A percentile compares a stretch with the other conserved stretches of the same genome.
Evolutionary conservation across 202 grass and related monocot species (phyloP).

Genomic region (Digitaria exilis): DNA sequence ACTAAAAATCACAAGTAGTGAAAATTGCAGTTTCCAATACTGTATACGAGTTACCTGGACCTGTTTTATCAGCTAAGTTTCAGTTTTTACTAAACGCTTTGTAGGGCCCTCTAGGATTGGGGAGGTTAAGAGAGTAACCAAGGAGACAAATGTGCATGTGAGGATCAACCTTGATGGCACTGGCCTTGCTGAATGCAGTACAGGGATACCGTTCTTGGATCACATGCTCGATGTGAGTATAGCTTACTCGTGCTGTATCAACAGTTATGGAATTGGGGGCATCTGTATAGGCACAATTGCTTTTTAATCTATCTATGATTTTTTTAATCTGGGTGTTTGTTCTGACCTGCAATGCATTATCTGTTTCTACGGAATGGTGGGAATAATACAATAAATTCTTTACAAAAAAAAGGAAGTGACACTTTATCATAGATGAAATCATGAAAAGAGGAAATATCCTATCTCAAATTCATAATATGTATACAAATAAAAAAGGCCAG

Average conservation of each 20-base stretch:
- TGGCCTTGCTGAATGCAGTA: slow-evolving; percentile 64
- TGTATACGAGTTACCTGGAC: background rate
- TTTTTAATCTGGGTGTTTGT: too few species aligned
- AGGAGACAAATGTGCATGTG: slow-evolving; percentile 85
- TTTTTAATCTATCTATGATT: too few species aligned
- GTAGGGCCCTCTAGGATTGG: slow-evolving; percentile 50
- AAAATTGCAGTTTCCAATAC: too few species aligned
- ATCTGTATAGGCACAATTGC: background rate
- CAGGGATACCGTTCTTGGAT: slow-evolving; percentile 91
- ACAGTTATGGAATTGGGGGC: background rate
- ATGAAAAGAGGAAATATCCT: background rate
- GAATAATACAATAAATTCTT: too few species aligned
- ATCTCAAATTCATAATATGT: background rate
- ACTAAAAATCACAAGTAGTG: too few species aligned
- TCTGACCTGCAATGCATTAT: too few species aligned
- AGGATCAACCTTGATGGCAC: slow-evolving; percentile 93
- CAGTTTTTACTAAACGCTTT: background rate
- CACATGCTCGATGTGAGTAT: slow-evolving; percentile 89
- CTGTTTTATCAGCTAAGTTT: background rate
- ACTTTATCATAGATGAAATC: too few species aligned
- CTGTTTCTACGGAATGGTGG: too few species aligned
- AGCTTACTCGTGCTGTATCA: background rate
- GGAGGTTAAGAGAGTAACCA: slow-evolving; percentile 83
- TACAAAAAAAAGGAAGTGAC: too few species aligned
- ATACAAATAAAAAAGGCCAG: background rate